Evolutionary conservation across 2,329 filamentous ascomycete species (phyloP).

Genomic region (Aspergillus sp.): DNA sequence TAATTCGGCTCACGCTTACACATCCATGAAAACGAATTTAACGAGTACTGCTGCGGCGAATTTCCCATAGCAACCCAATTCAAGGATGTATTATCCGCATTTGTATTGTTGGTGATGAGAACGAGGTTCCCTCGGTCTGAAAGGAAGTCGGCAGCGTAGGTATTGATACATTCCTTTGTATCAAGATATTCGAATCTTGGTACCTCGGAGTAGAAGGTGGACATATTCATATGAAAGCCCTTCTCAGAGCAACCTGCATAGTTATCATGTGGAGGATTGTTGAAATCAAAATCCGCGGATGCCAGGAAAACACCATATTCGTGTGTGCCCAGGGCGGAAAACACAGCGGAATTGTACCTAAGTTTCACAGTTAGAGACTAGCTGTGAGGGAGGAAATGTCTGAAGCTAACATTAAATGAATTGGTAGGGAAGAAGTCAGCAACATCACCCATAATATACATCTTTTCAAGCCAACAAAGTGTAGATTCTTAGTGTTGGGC

Average conservation of each 20-base stretch:
- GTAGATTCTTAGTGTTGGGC: slow-evolving; percentile 22
- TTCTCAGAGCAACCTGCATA: neutral
- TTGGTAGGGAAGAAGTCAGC: slow-evolving; percentile 6
- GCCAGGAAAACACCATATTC: slow-evolving; percentile 1
- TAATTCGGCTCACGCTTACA: neutral
- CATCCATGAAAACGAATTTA: neutral
- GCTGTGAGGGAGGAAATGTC: neutral
- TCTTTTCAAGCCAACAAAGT: slow-evolving; percentile 23
- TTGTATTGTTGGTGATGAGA: neutral
- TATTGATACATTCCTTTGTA: neutral
- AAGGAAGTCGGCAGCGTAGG: neutral
- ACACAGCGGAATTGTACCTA: slow-evolving; percentile 5
- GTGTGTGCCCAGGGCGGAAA: neutral
- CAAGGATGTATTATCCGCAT: too few species aligned
- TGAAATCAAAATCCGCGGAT: neutral
- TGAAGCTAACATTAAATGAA: slow-evolving; percentile 15
- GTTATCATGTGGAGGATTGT: neutral
- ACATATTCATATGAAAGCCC: neutral
- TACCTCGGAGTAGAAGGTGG: too few species aligned
- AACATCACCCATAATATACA: slow-evolving; percentile 8
- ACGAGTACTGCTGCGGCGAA: neutral
- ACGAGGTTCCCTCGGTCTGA: neutral
- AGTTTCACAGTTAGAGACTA: neutral
- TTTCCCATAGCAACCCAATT: neutral
- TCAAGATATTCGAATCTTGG: neutral